Evolutionary conservation across 768 basidiomycete species (phyloP).

Genomic region (Phanerochaete carnosa): DNA sequence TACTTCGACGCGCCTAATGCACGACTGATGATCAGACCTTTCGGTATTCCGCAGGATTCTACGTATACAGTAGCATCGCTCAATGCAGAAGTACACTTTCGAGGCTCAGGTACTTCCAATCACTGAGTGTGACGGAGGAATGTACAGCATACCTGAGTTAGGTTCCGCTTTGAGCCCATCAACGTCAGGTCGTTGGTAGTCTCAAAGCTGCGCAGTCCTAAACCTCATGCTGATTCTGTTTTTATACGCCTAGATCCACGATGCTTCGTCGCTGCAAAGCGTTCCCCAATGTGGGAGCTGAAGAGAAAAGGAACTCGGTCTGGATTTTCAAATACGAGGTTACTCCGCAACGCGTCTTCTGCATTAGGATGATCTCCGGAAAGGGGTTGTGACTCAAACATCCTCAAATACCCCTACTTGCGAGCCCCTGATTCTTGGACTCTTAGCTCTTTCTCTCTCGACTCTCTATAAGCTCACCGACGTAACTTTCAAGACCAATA

Average conservation of each 20-base stretch:
- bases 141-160: not conserved
- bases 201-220: not conserved
- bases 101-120: not conserved
- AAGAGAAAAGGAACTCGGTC: no score
- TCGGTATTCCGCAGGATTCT: not conserved
- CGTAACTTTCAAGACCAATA: no score
- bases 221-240: no score
- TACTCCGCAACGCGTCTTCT: no score
- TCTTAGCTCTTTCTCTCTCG: not conserved
- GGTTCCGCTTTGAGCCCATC: not conserved
- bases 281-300: no score
- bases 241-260: no score
- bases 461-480: no score
- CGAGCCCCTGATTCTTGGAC: not conserved
- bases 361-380: no score
- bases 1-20: no score
- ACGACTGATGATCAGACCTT: not conserved
- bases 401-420: not conserved
- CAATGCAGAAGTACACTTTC: not conserved
- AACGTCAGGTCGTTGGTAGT: not conserved
- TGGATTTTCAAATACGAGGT: no score
- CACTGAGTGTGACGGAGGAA: not conserved
- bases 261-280: no score
- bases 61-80: not conserved
- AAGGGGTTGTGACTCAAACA: not conserved